A percentile compares a stretch with the other conserved stretches of the same genome.
These are phyloP conservation scores for Epichloe sylvatica DNA, from an alignment of 2,329 filamentous ascomycete species.

Conservation along the genomic window DNA sequence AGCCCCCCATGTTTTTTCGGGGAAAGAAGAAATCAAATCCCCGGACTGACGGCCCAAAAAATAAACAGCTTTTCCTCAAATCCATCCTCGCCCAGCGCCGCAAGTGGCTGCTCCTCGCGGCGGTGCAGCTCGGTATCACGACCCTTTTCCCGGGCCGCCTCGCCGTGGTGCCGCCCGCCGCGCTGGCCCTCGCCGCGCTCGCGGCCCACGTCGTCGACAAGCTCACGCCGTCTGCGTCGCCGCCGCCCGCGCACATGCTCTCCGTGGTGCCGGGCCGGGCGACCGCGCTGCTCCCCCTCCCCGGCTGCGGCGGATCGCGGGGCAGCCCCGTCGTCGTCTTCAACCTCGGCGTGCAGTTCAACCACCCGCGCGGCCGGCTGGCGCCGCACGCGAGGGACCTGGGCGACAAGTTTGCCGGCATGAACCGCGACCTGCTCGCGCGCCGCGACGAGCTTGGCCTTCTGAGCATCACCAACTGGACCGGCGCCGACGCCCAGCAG, in stretches of 20 bases:
- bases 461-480: slow-evolving; percentile 29
- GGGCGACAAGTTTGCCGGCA: slow-evolving; percentile 22
- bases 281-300: slow-evolving; percentile 22
- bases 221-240: slow-evolving; percentile 2
- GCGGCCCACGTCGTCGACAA: slow-evolving; percentile 17
- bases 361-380: slow-evolving; percentile 35
- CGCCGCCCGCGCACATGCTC: slow-evolving; percentile 7
- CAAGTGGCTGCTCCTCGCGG: slow-evolving; percentile 20
- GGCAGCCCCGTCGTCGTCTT: slow-evolving; percentile 25
- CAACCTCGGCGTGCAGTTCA: slow-evolving; percentile 30
- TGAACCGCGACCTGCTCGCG: slow-evolving; percentile 22
- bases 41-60: background rate
- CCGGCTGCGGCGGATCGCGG: slow-evolving; percentile 12
- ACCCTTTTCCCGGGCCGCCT: slow-evolving; percentile 20
- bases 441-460: slow-evolving; percentile 32
- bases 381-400: slow-evolving; percentile 29
- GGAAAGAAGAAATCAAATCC: too few species aligned
- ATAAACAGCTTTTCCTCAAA: slow-evolving; percentile 11
- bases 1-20: too few species aligned
- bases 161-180: slow-evolving; percentile 19
- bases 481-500: slow-evolving; percentile 6
- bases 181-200: slow-evolving; percentile 18
- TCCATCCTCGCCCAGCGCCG: slow-evolving; percentile 21
- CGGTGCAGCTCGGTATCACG: slow-evolving; percentile 21
- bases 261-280: slow-evolving; percentile 19